Base-by-base conservation (phyloP, 2,329 filamentous ascomycete species). In the Raffaelea albimanens region DNA sequence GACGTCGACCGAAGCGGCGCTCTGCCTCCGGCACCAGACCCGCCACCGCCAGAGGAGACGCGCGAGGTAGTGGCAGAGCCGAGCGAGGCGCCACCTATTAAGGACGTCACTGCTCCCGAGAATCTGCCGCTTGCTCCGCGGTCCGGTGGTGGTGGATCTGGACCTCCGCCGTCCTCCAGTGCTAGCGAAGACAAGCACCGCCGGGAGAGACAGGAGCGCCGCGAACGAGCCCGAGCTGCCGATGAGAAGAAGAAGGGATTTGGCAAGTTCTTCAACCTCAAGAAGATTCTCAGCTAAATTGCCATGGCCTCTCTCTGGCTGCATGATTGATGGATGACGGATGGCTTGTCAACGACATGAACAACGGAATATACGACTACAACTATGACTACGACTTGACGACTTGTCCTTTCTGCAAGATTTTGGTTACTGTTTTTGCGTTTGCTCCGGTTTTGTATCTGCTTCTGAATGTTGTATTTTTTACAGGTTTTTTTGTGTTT, bases 181-280 rank as follows among this genome's bases (percentile, higher is more conserved):
- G 38, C 14, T 1, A 20, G 21, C 11, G 51, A 55, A 22, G 54
- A 52, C 42, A 50, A 45, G 36, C 56, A 56, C 48, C 56, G 56
- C 39, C 45, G 43, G 21, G 53, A 53, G 14, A 52, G 55, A 16
- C 51, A 45, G 39, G 53, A 53, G 47, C 51, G 46, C 52, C 51
- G 53, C 18, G 55, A 53, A 13, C 40, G 41, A 44, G 52, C 48
- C 20, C 49, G 45, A 38, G 21, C 50, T 14, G 47, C 43, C 33
- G 51, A 49, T 7, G 50, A 54, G 19, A 41, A 45, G 25, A 52
- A 50, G 45, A 52, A 50, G n/a, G 43, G 55, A 4, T 18, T 57
- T 19, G 49, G 53, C 14, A 45, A 44, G 7, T 51, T 54, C 1
- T 47, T 57, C 38, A 52, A 52, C 44, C 46, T 45, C 22, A 19